Conservation (phyloP, 2,329 filamentous ascomycete species). For the Zymoseptoria ardabiliae region DNA sequence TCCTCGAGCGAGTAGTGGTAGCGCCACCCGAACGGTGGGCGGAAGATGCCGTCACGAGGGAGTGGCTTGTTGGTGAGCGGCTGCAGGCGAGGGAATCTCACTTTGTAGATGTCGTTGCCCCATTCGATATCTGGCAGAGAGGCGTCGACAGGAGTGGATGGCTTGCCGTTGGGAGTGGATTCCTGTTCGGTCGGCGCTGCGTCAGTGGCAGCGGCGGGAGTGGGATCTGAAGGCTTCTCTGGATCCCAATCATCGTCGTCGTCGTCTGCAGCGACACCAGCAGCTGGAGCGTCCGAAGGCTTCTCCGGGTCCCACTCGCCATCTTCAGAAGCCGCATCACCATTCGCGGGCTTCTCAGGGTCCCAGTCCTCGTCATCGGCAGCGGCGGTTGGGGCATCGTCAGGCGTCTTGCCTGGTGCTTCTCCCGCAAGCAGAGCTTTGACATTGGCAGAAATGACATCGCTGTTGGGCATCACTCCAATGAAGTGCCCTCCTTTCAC, state of each 20-base stretch:
- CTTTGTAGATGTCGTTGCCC: conserved; percentile 89
- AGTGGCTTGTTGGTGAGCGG: conserved; percentile 22
- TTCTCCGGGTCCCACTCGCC: conserved; percentile 36
- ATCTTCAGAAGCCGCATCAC: conserved; percentile 18
- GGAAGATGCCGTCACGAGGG: conserved; percentile 80
- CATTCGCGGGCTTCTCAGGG: conserved; percentile 34
- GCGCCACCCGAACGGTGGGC: conserved; percentile 94
- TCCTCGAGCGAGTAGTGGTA: conserved; percentile 96
- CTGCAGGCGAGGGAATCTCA: conserved; percentile 70
- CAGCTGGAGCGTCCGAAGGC: conserved; percentile 36
- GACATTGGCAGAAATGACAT: conserved; percentile 76
- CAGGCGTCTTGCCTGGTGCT: conserved; percentile 34
- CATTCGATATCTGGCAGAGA: conserved; percentile 58
- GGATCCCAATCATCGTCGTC: conserved; percentile 32
- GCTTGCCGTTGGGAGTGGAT: conserved; percentile 21
- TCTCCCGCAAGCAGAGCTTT: conserved; percentile 60
- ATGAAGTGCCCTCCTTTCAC: conserved; percentile 94
- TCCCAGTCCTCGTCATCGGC: conserved; percentile 30
- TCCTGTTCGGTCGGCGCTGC: conserved; percentile 18
- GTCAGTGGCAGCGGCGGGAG: conserved; percentile 20
- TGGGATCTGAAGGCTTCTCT: conserved; percentile 40
- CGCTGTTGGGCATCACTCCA: conserved; percentile 93
- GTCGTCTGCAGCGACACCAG: conserved; percentile 5
- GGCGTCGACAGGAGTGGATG: conserved; percentile 19
- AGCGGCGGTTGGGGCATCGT: conserved; percentile 18